A percentile compares a stretch with the other conserved stretches of the same genome.
Evolutionary conservation across 2,329 filamentous ascomycete genomes (phyloP).

Genomic region (Fusarium oligoseptatum): DNA sequence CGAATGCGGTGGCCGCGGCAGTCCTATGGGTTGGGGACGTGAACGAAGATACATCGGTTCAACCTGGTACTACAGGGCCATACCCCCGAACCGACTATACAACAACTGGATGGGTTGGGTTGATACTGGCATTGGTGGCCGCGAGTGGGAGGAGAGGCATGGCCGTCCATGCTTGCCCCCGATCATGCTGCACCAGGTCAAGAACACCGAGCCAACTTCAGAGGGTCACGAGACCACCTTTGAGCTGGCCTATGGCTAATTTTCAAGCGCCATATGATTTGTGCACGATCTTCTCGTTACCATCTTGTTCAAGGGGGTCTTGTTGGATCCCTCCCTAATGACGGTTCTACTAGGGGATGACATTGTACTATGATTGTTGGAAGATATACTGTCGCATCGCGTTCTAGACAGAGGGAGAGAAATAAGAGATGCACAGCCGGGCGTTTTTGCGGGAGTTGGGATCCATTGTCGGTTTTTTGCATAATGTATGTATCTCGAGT

Average conservation of each 20-base stretch:
- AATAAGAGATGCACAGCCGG: slow-evolving; percentile 41
- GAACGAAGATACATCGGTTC: slow-evolving; percentile 69
- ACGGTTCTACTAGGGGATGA: slow-evolving; percentile 7
- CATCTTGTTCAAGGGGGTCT: slow-evolving; percentile 15
- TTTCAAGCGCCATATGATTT: neutral
- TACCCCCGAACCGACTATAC: slow-evolving; percentile 69
- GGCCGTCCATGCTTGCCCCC: slow-evolving; percentile 71
- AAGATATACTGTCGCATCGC: slow-evolving; percentile 33
- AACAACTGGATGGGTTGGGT: slow-evolving; percentile 74
- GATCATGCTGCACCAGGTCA: slow-evolving; percentile 71
- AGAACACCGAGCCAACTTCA: slow-evolving; percentile 67
- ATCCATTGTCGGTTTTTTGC: slow-evolving; percentile 25
- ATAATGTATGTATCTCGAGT: neutral
- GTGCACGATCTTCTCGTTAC: slow-evolving; percentile 3
- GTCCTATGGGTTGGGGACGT: slow-evolving; percentile 70
- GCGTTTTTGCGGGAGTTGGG: slow-evolving; percentile 45
- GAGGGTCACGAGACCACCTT: slow-evolving; percentile 57
- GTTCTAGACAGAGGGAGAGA: slow-evolving; percentile 25
- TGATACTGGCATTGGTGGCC: slow-evolving; percentile 67
- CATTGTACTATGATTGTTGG: slow-evolving; percentile 37
- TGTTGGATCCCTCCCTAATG: slow-evolving; percentile 10
- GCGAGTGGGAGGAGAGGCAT: slow-evolving; percentile 67
- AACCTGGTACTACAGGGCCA: slow-evolving; percentile 73
- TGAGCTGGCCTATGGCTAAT: slow-evolving; percentile 55
- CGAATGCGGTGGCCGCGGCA: slow-evolving; percentile 66